Evolutionary conservation across 78 protist species (phyloP).

Genomic region (Monocercomonoides exilis): DNA sequence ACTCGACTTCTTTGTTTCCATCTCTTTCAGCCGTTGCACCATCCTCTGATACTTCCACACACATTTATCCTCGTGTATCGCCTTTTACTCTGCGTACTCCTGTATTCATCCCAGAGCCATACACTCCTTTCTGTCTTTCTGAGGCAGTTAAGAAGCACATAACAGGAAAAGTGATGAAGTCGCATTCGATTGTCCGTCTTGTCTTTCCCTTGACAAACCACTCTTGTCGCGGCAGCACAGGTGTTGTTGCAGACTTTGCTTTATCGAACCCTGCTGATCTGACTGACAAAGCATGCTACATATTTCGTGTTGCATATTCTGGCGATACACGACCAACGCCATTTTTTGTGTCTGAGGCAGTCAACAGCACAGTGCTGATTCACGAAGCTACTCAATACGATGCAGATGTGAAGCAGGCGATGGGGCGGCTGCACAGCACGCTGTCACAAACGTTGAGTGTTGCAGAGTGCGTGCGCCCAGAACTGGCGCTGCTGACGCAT

Average conservation of each 20-base stretch:
- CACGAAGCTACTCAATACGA: not conserved
- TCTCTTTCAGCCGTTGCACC: too few relatives aligned
- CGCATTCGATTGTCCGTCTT: not conserved
- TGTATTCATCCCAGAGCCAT: not conserved
- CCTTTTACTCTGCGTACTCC: not conserved
- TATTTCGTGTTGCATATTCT: not conserved
- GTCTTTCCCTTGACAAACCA: not conserved
- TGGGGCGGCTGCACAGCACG: not conserved
- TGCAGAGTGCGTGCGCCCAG: not conserved
- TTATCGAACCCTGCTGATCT: not conserved
- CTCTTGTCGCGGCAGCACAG: not conserved
- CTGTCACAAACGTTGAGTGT: not conserved
- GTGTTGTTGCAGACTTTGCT: not conserved
- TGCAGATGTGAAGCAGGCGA: not conserved
- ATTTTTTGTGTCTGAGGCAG: not conserved
- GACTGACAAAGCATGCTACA: not conserved
- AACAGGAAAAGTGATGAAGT: not conserved
- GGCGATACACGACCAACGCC: not conserved
- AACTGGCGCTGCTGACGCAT: not conserved
- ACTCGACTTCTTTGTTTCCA: too few relatives aligned
- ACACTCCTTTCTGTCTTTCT: too few relatives aligned
- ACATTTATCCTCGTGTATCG: too few relatives aligned
- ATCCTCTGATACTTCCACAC: too few relatives aligned
- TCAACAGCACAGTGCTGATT: not conserved
- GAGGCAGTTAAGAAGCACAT: too few relatives aligned